A percentile compares a stretch with the other conserved stretches of the same genome.
These are phyloP conservation scores for Brassica balearica DNA, from an alignment of 441 rosid genomes.

Conservation along the genomic window DNA sequence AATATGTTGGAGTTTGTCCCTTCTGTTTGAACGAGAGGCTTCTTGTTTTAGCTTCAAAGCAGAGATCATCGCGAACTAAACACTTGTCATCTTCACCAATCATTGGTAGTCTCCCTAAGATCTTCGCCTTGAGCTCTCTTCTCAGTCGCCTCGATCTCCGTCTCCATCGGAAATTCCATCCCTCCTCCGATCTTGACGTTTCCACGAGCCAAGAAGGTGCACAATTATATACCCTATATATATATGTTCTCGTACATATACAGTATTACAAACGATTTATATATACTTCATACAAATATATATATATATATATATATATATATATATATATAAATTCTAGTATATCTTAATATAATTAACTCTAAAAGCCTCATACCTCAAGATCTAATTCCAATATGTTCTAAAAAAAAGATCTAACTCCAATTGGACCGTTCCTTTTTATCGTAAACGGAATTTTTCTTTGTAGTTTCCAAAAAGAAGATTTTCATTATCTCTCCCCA, in stretches of 20 bases:
- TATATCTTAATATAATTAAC: conserved; percentile 1
- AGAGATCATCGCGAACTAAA: conserved; percentile 45
- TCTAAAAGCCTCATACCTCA: neutral
- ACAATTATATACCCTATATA: conserved; percentile 24
- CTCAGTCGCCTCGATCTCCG: conserved; percentile 73
- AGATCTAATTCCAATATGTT: conserved; percentile 16
- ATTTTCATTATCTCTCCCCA: neutral
- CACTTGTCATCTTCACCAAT: conserved; percentile 48
- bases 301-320: neutral
- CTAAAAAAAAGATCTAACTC: neutral
- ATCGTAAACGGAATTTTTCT: neutral
- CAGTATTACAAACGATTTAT: neutral
- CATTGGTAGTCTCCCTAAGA: conserved; percentile 59
- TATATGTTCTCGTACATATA: neutral
- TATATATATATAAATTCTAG: neutral
- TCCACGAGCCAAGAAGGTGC: conserved; percentile 79
- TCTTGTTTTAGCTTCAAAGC: conserved; percentile 72
- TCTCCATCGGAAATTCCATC: conserved; percentile 62
- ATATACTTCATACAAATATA: neutral
- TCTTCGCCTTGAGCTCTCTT: conserved; percentile 76
- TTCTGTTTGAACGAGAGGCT: conserved; percentile 85
- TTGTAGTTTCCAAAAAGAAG: neutral
- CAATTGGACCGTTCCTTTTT: neutral
- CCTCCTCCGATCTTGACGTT: conserved; percentile 50
- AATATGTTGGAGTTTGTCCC: conserved; percentile 73